Evolutionary conservation across 2,329 filamentous ascomycete genomes (phyloP).

Genomic region (Penicillium sp.): DNA sequence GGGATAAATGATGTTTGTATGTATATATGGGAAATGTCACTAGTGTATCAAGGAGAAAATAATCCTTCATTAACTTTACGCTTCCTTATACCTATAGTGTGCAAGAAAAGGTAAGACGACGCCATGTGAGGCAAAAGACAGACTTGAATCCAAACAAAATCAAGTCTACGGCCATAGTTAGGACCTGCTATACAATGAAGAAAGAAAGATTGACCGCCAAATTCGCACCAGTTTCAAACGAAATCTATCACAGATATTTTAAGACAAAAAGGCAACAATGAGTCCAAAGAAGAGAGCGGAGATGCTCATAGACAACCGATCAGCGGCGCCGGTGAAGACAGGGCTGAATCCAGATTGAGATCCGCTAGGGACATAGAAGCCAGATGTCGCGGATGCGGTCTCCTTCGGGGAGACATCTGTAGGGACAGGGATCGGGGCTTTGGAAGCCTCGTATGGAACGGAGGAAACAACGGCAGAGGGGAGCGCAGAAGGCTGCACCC

Average conservation of each 20-base stretch:
- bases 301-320: neutral
- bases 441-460: conserved; percentile 2
- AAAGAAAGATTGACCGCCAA: neutral
- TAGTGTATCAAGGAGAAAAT: neutral
- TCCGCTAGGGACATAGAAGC: neutral
- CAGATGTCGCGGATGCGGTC: neutral
- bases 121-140: neutral
- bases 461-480: neutral
- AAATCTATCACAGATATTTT: neutral
- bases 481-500: neutral
- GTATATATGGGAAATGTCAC: neutral
- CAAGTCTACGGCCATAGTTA: neutral
- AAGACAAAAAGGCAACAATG: neutral
- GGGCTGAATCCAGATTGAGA: neutral
- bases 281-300: neutral
- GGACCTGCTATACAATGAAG: conserved; percentile 4
- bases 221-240: neutral
- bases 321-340: conserved; percentile 5
- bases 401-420: neutral
- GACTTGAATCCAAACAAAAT: neutral
- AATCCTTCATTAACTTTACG: conserved; percentile 1
- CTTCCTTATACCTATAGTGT: neutral
- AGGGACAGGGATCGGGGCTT: neutral
- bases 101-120: neutral
- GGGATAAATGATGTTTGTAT: neutral